Percentiles rank a stretch among this genome's conserved stretches.
These are phyloP conservation scores for Acmispon strigosus DNA, from an alignment of 306 rosid species.

Conservation along the genomic window DNA sequence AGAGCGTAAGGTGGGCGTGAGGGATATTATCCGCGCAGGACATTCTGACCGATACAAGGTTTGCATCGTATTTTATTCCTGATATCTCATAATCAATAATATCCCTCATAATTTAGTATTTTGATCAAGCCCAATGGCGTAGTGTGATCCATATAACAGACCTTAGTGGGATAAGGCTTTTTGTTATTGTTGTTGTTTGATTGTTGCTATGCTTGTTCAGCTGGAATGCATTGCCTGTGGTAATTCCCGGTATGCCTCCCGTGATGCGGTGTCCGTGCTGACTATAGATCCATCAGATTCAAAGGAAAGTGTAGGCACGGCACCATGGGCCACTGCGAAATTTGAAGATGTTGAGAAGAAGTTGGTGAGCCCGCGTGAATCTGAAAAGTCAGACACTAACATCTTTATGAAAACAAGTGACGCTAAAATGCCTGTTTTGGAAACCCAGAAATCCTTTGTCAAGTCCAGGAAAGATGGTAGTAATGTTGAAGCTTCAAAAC, in stretches of 20 bases:
- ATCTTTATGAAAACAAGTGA: slow-evolving; percentile 47
- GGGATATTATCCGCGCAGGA: slow-evolving; percentile 86
- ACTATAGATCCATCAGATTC: slow-evolving; percentile 60
- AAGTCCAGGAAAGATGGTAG: slow-evolving; percentile 54
- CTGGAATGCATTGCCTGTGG: slow-evolving; percentile 92
- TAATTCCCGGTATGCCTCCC: slow-evolving; percentile 77
- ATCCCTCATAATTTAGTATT: too few relatives aligned
- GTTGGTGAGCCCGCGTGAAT: slow-evolving; percentile 60
- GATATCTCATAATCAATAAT: too few relatives aligned
- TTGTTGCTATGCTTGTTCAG: slow-evolving; percentile 39
- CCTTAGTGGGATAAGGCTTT: too few relatives aligned
- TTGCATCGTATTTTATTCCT: not conserved
- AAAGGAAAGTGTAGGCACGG: slow-evolving; percentile 53
- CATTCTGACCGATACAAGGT: slow-evolving; percentile 83
- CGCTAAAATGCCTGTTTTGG: slow-evolving; percentile 58
- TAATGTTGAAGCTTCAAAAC: slow-evolving; percentile 28
- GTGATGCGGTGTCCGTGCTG: slow-evolving; percentile 65
- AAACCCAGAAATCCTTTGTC: slow-evolving; percentile 52
- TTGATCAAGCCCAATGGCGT: too few relatives aligned
- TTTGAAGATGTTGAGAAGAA: slow-evolving; percentile 83
- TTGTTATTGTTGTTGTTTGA: too few relatives aligned
- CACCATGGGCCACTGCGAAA: slow-evolving; percentile 89
- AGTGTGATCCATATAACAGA: too few relatives aligned
- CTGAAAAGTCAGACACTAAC: slow-evolving; percentile 38
- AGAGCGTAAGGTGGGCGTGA: slow-evolving; percentile 63